phyloP scores from a whole-genome alignment of 352 stramenopile species.

The Phytophthora fragariae region DNA sequence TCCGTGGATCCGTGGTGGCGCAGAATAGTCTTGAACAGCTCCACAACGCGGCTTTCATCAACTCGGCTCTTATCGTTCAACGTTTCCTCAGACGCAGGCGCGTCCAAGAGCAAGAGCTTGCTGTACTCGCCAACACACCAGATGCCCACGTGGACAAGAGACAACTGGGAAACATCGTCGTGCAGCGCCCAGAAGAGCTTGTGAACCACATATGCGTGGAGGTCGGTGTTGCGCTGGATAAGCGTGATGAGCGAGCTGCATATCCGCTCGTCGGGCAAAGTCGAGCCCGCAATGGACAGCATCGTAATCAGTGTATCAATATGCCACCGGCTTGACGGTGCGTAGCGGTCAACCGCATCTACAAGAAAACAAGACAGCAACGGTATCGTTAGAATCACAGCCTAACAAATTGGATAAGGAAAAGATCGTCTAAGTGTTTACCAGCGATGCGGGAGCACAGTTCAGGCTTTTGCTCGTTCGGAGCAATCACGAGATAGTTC shows the following conservation, averaged over 20 bases:
- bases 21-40: constrained; percentile 85
- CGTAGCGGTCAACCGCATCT: constrained; percentile 89
- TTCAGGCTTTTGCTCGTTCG: constrained; percentile 94
- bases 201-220: constrained; percentile 96
- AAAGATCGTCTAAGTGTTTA: constrained; percentile 42
- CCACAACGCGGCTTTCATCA: constrained; percentile 71
- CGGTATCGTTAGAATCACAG: neutral
- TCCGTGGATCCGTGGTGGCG: constrained; percentile 84
- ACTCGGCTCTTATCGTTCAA: constrained; percentile 73
- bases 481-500: constrained; percentile 99
- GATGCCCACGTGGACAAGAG: constrained; percentile 97
- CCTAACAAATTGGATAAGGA: neutral
- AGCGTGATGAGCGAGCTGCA: constrained; percentile 96
- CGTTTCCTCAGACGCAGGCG: constrained; percentile 66
- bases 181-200: constrained; percentile 97
- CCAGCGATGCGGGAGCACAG: constrained; percentile 96
- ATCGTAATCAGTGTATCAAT: constrained; percentile 99
- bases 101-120: constrained; percentile 86
- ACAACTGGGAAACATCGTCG: constrained; percentile 95
- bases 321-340: constrained; percentile 89
- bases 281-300: constrained; percentile 96
- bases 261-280: constrained; percentile 94
- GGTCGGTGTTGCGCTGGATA: constrained; percentile 91
- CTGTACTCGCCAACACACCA: constrained; percentile 99
- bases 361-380: constrained; percentile 18